Evolutionary conservation across 805 yeast genomes (phyloP).

Genomic region (Soucietia sequanensis): DNA sequence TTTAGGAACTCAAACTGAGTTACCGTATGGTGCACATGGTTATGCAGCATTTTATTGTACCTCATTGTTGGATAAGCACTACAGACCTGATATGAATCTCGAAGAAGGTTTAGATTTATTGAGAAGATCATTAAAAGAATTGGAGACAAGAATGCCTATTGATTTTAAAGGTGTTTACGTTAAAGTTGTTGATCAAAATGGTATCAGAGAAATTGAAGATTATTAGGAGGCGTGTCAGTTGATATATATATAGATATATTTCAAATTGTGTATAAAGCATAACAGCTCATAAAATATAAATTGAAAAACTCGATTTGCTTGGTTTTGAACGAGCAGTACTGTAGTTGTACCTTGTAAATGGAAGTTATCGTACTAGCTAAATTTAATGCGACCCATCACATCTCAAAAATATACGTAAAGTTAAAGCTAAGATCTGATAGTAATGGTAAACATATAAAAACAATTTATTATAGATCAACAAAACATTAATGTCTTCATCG

Average conservation of each 20-base stretch:
- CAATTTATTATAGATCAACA: too few relatives aligned
- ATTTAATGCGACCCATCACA: neutral
- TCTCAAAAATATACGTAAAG: neutral
- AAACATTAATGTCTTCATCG: too few relatives aligned
- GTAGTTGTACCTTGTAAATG: too few relatives aligned
- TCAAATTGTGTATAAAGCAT: too few relatives aligned
- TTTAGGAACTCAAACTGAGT: slow-evolving; percentile 83
- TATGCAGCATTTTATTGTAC: slow-evolving; percentile 96
- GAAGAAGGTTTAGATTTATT: slow-evolving; percentile 80
- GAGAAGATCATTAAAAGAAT: slow-evolving; percentile 71
- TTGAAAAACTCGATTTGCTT: too few relatives aligned
- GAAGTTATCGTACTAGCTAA: too few relatives aligned
- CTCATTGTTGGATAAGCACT: slow-evolving; percentile 88
- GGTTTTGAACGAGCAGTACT: too few relatives aligned
- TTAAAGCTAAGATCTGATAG: neutral
- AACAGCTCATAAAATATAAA: too few relatives aligned
- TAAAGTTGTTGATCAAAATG: slow-evolving; percentile 64
- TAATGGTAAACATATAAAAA: too few relatives aligned
- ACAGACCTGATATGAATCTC: slow-evolving; percentile 67
- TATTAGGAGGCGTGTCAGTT: too few relatives aligned
- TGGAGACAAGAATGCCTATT: slow-evolving; percentile 82
- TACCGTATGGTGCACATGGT: slow-evolving; percentile 98
- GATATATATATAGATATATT: too few relatives aligned
- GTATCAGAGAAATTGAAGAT: slow-evolving; percentile 41
- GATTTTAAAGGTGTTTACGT: slow-evolving; percentile 87